Conservation (phyloP, 78 protist genomes). For the Creolimax fragrantissima region DNA sequence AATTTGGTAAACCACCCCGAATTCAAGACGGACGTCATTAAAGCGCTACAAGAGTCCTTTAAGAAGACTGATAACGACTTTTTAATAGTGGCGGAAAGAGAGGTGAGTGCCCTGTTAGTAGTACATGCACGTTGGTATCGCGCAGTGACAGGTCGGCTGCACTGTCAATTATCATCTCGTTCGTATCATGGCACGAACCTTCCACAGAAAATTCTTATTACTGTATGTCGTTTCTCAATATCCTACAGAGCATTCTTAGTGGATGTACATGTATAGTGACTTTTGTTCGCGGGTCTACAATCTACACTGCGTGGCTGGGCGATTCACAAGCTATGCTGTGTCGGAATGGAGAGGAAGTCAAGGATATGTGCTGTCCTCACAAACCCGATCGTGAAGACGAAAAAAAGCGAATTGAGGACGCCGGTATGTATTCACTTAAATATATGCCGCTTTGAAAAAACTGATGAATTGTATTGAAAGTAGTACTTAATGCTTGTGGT, state of each 20-base stretch:
- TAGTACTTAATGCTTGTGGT: too few relatives aligned
- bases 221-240: not conserved
- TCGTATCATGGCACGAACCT: too few relatives aligned
- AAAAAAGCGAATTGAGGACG: conserved; percentile 14
- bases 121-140: not conserved
- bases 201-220: too few relatives aligned
- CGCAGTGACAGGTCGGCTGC: too few relatives aligned
- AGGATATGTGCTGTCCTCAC: conserved; percentile 2
- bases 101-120: not conserved
- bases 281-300: not conserved
- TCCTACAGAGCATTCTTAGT: not conserved
- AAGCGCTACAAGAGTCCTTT: conserved; percentile 11
- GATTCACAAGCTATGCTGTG: conserved; percentile 16
- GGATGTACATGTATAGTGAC: conserved; percentile 13
- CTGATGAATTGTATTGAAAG: too few relatives aligned
- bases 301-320: conserved; percentile 24
- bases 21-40: not conserved
- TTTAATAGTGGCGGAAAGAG: not conserved
- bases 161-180: too few relatives aligned
- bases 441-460: too few relatives aligned
- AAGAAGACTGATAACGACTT: not conserved
- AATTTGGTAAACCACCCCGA: not conserved
- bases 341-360: not conserved
- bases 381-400: conserved; percentile 29
- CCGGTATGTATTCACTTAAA: not conserved